Conservation (phyloP, 1,284 basidiomycete genomes). For the Mycosarcoma mackinlayi region DNA sequence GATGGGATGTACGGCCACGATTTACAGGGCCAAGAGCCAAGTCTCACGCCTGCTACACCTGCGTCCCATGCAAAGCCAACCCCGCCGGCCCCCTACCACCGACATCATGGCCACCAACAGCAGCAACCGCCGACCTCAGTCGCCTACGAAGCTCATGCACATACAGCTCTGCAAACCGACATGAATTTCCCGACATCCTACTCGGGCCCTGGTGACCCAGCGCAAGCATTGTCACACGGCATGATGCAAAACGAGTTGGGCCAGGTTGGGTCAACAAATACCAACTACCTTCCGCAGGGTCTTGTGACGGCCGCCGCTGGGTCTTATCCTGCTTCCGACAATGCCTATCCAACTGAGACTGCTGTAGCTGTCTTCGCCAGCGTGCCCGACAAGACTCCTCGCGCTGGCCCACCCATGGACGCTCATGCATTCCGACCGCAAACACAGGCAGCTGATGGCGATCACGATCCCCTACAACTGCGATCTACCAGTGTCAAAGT, state of each 20-base stretch:
- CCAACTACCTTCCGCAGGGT: neutral
- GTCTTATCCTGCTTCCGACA: neutral
- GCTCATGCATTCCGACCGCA: slow-evolving; percentile 1
- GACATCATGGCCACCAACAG: too few species aligned
- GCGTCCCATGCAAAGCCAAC: neutral
- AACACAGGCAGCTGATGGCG: neutral
- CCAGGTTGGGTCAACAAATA: neutral
- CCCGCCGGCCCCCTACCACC: too few species aligned
- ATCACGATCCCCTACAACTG: neutral
- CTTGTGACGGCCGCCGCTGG: neutral
- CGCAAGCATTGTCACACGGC: neutral
- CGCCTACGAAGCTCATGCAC: neutral
- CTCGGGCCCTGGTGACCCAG: slow-evolving; percentile 1
- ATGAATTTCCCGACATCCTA: neutral
- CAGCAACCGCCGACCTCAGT: neutral
- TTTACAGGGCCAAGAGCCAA: neutral
- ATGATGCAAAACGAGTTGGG: neutral
- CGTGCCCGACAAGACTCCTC: neutral
- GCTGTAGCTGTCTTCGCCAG: neutral
- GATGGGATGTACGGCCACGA: neutral
- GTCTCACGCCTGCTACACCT: neutral
- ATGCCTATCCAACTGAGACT: neutral
- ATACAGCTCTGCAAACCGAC: slow-evolving; percentile 3
- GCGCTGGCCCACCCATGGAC: neutral
- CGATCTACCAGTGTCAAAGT: neutral